A percentile compares a stretch with the other conserved stretches of the same genome.
Evolutionary conservation across 352 stramenopile species (phyloP).

Genomic region (Pythium grandisporangium): DNA sequence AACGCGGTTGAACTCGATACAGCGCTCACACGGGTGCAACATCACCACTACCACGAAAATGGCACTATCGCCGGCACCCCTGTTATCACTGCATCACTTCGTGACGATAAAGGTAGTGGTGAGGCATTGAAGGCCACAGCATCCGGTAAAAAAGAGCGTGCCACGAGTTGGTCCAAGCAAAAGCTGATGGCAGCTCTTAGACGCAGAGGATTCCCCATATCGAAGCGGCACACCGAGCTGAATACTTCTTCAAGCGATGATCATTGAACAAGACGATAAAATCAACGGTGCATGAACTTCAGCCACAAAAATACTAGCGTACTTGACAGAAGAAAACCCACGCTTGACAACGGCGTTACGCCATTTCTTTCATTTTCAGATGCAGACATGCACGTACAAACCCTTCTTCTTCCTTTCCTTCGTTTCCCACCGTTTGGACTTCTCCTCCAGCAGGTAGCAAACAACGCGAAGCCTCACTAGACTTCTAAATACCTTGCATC

Average conservation of each 20-base stretch:
- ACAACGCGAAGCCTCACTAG: too few species aligned
- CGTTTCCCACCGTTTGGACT: too few species aligned
- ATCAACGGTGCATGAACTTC: not conserved
- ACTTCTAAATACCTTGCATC: slow-evolving; percentile 72
- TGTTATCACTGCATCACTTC: slow-evolving; percentile 7
- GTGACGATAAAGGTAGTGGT: not conserved
- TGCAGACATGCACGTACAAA: too few species aligned
- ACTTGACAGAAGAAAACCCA: too few species aligned
- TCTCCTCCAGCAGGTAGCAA: too few species aligned
- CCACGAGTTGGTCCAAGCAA: slow-evolving; percentile 55
- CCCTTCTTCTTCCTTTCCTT: too few species aligned
- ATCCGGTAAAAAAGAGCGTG: too few species aligned
- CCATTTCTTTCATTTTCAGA: too few species aligned
- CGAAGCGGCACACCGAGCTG: slow-evolving; percentile 2
- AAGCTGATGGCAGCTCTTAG: slow-evolving; percentile 57
- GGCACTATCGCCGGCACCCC: too few species aligned
- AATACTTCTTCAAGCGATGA: slow-evolving; percentile 8
- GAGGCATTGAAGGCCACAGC: slow-evolving; percentile 7
- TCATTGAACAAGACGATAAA: not conserved
- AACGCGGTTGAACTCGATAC: slow-evolving; percentile 40
- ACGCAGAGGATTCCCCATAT: slow-evolving; percentile 25
- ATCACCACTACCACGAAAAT: slow-evolving; percentile 6
- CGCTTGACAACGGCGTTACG: too few species aligned
- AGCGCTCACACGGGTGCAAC: slow-evolving; percentile 25
- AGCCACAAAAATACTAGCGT: too few species aligned